Evolutionary conservation across 1,284 basidiomycete species (phyloP).

Genomic region (Phenoliferia sp.): DNA sequence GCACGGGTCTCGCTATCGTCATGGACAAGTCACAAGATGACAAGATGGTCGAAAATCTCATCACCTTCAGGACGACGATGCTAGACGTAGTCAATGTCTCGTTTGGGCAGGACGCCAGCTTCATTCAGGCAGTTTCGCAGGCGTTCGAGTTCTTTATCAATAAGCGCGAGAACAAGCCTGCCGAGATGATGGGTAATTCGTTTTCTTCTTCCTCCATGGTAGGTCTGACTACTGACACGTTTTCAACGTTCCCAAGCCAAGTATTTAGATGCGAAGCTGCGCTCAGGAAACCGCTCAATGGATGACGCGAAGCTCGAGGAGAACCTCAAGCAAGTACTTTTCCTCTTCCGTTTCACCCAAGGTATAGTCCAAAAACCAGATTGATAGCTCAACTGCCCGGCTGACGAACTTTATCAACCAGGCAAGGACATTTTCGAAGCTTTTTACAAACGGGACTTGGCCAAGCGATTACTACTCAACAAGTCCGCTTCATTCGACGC

Average conservation of each 20-base stretch:
- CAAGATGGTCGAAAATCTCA: constrained; percentile 70
- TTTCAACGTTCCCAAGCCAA: too few relatives aligned
- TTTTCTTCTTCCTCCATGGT: too few relatives aligned
- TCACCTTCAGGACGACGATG: constrained; percentile 63
- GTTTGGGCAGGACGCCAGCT: constrained; percentile 48
- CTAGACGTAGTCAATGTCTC: constrained; percentile 52
- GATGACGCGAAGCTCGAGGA: constrained; percentile 66
- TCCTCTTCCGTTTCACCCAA: constrained; percentile 79
- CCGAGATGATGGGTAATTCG: constrained; percentile 69
- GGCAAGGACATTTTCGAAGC: constrained; percentile 64
- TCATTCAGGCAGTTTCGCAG: constrained; percentile 51
- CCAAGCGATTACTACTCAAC: constrained; percentile 79
- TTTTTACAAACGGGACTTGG: constrained; percentile 85
- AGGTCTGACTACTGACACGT: too few relatives aligned
- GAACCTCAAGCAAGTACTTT: constrained; percentile 69
- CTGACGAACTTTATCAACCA: background rate
- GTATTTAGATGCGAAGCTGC: constrained; percentile 78
- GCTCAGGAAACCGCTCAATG: constrained; percentile 70
- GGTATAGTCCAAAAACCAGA: constrained; percentile 28
- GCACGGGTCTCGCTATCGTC: constrained; percentile 49
- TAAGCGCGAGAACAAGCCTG: constrained; percentile 75
- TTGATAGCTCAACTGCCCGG: too few relatives aligned
- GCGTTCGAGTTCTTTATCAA: constrained; percentile 80
- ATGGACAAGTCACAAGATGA: constrained; percentile 57
- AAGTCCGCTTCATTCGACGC: constrained; percentile 87